Conservation (phyloP, 805 yeast species). For the Candida fluviatilis region DNA sequence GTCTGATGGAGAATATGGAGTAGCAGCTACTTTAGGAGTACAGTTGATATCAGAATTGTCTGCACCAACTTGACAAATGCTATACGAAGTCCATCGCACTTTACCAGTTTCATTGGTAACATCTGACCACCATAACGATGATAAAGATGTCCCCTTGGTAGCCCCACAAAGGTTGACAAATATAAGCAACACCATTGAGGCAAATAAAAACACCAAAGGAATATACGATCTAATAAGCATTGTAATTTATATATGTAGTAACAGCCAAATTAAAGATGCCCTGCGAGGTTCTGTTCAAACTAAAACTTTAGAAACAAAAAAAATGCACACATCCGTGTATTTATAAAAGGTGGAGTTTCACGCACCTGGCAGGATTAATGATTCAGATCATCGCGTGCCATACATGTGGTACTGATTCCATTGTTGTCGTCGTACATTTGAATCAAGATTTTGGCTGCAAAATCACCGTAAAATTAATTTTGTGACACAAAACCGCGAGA, state of each 20-base stretch:
- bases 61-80: conserved; percentile 17
- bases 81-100: conserved; percentile 28
- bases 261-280: background rate
- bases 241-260: conserved; percentile 13
- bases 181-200: conserved; percentile 18
- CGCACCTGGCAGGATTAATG: background rate
- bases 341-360: background rate
- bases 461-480: background rate
- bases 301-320: no score
- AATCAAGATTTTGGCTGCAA: background rate
- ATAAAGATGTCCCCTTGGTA: conserved; percentile 8
- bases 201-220: conserved; percentile 21
- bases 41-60: conserved; percentile 17
- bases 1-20: conserved; percentile 28
- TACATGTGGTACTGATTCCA: background rate
- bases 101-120: conserved; percentile 24
- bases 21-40: conserved; percentile 19
- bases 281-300: no score
- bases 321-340: no score
- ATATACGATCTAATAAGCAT: conserved; percentile 17
- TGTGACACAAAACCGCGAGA: background rate
- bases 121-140: conserved; percentile 12
- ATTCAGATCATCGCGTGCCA: background rate
- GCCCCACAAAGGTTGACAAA: conserved; percentile 27
- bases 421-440: background rate